Evolutionary conservation across 2,329 filamentous ascomycete genomes (phyloP), one percentile per base, ranked within the genome.

Genomic region (Pseudogymnoascus sp.): DNA sequence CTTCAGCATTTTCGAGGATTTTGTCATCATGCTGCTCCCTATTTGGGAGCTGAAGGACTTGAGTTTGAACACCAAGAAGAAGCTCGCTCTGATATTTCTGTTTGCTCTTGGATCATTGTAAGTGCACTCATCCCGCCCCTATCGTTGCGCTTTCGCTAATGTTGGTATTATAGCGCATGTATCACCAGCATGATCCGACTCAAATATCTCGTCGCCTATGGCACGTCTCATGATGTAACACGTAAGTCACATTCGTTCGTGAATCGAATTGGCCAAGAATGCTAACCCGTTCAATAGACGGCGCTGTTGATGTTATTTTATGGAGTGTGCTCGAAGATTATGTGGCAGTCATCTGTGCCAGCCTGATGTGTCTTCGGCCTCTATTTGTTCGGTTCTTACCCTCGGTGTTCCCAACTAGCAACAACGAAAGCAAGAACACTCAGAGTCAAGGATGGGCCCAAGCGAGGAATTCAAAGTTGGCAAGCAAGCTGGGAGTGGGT

Each of bases 101-200:
- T 89, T 89, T 71, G 82, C 83, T 65, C 83, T 87, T 63, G 86
- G 86, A 64, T 78, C 84, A 39, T 88, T 89, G 68, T 85, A 84
- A 25, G 81, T 82, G 9, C 16, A 14, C 3, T 4, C n/a, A 12
- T 11, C 28, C 11, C 28, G 8, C n/a, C 33, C 0, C 2, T 33
- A 8, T 33, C 2, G 11, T 33, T 6, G 28, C n/a, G 7, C 5
- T 16, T 11, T 55, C 36, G n/a, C 65, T 65, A 61, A 67, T 60
- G 42, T 8, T 55, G 28, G 36, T 33, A 12, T 12, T 28, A 12
- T 36, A 64, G 80, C 83, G 2, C 82, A 86, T 58, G 84, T 35
- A 38, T 69, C 16, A 68, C 66, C 5, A 68, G 87, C 70, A 82
- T 88, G 9, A 77, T 89, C 39, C 79, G 86, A 36, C 84, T 88